Evolutionary conservation across 2,329 filamentous ascomycete genomes (phyloP).

Genomic region (Verticillium klebahnii): DNA sequence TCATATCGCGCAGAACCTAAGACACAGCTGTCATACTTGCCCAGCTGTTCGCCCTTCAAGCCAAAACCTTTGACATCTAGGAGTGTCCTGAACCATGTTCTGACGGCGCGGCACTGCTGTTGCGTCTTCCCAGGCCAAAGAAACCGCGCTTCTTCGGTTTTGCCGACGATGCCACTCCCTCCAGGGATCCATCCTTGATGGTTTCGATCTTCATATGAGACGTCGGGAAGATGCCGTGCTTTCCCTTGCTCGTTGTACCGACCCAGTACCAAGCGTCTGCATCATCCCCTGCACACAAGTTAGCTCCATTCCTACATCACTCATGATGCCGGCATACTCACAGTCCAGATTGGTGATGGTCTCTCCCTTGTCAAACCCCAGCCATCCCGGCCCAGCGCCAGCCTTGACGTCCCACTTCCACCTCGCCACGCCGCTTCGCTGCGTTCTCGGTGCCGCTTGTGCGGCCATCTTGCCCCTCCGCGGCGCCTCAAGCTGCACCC

Average conservation of each 20-base stretch:
- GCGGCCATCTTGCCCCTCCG: neutral
- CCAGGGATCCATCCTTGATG: conserved; percentile 8
- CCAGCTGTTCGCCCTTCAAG: too few species aligned
- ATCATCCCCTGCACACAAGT: conserved; percentile 30
- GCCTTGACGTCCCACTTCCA: conserved; percentile 34
- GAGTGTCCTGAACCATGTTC: neutral
- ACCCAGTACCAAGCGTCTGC: conserved; percentile 40
- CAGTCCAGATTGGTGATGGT: conserved; percentile 43
- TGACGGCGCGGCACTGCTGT: neutral
- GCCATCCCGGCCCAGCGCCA: conserved; percentile 14
- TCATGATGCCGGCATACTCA: conserved; percentile 4
- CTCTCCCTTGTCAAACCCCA: conserved; percentile 37
- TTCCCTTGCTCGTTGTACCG: conserved; percentile 30
- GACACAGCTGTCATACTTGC: too few species aligned
- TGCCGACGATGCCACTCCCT: neutral
- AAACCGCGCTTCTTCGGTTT: neutral
- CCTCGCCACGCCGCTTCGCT: conserved; percentile 33
- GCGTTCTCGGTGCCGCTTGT: conserved; percentile 27
- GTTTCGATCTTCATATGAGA: conserved; percentile 27
- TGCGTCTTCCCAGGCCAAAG: neutral
- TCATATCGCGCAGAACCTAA: too few species aligned
- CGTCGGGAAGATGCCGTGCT: conserved; percentile 32
- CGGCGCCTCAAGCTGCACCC: conserved; percentile 20
- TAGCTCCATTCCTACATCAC: neutral
- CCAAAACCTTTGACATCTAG: neutral